Evolutionary conservation across 1,139 yeast species (phyloP).

Genomic region (Suhomyces kunorum): DNA sequence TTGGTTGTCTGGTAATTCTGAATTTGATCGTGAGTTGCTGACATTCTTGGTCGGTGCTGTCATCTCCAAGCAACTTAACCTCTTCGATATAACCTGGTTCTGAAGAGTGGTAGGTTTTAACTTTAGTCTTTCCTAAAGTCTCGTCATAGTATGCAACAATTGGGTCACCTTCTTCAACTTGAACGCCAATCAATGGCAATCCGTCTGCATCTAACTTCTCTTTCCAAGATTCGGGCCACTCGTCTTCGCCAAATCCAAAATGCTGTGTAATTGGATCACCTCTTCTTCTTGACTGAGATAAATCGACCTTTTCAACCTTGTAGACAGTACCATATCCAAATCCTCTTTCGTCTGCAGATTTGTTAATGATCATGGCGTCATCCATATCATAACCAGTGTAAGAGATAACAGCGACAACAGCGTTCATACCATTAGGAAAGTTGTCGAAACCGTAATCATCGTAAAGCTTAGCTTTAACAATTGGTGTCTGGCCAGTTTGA

Average conservation of each 20-base stretch:
- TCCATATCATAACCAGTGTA: constrained; percentile 99
- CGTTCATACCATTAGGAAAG: constrained; percentile 98
- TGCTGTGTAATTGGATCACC: constrained; percentile 96
- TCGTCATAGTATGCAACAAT: constrained; percentile 92
- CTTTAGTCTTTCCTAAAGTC: constrained; percentile 85
- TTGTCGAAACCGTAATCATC: constrained; percentile 98
- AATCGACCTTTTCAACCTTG: constrained; percentile 89
- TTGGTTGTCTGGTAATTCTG: constrained; percentile 87
- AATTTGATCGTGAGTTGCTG: constrained; percentile 87
- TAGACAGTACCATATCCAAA: constrained; percentile 97
- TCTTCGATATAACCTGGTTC: constrained; percentile 97
- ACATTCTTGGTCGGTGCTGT: constrained; percentile 71
- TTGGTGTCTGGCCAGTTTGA: constrained; percentile 96
- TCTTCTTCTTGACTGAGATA: constrained; percentile 73
- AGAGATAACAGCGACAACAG: constrained; percentile 97
- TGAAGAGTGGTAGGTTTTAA: constrained; percentile 87
- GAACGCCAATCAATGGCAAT: constrained; percentile 83
- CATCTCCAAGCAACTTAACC: constrained; percentile 90
- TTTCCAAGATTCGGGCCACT: constrained; percentile 90
- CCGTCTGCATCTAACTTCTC: constrained; percentile 91
- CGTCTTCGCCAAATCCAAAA: constrained; percentile 91
- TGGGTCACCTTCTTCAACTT: constrained; percentile 95
- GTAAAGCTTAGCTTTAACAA: constrained; percentile 88
- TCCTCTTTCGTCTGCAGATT: constrained; percentile 96
- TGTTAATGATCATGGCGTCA: constrained; percentile 98